Conservation (phyloP, 441 rosid genomes). For the Erodium trifolium region DNA sequence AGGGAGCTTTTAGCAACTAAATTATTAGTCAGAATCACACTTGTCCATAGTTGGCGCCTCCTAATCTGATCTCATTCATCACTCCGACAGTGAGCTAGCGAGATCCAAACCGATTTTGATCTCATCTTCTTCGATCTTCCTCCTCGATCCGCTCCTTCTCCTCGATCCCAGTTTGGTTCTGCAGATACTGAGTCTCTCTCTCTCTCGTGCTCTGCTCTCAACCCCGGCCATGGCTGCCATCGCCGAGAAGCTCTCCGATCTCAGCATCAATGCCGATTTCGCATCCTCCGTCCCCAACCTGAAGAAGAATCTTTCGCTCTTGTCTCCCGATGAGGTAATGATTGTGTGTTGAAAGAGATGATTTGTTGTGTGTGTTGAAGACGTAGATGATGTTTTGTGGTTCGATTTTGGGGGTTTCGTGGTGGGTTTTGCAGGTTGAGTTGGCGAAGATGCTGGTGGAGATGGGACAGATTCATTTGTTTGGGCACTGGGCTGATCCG, state of each 20-base stretch:
- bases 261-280: conserved; percentile 30
- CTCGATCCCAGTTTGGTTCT: not conserved
- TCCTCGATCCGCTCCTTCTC: not conserved
- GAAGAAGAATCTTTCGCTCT: conserved; percentile 42
- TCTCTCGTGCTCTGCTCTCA: no score
- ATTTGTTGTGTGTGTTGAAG: not conserved
- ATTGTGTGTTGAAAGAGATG: not conserved
- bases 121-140: not conserved
- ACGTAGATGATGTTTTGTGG: not conserved
- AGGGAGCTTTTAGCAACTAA: no score
- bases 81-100: not conserved
- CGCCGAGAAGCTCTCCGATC: conserved; percentile 31
- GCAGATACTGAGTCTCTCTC: not conserved
- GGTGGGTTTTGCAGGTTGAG: conserved; percentile 39
- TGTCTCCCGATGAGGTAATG: conserved; percentile 56
- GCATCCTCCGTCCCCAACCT: conserved; percentile 52
- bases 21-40: not conserved
- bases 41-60: not conserved
- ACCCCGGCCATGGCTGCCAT: conserved; percentile 10
- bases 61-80: not conserved
- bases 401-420: conserved; percentile 1
- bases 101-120: no score
- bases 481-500: conserved; percentile 64
- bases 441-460: conserved; percentile 67
- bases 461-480: conserved; percentile 69